Base-by-base conservation (phyloP, 2,329 filamentous ascomycete genomes). In the Aspergillus costaricaensis region DNA sequence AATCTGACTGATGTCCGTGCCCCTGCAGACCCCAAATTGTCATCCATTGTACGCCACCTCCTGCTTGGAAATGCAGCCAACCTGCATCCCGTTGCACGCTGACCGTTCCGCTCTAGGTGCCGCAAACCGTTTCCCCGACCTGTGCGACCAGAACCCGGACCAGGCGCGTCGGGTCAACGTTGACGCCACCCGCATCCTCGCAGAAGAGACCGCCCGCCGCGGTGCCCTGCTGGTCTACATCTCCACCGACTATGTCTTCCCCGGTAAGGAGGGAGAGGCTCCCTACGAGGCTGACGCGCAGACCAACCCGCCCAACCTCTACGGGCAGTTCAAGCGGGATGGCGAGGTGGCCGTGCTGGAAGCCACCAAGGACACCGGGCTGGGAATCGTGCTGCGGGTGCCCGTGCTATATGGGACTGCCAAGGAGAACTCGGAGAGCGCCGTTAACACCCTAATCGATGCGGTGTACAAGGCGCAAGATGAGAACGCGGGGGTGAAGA, bases 41-140 rank as follows among this genome's bases (percentile, higher is more conserved):
- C 48, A 85, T 96, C 38, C 92, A 96, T 74, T 94, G 91, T 92
- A 77, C 74, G 86, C 8, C 36, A 32, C 38, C 5, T 12, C 50
- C 38, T n/a, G 27, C 12, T n/a, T n/a, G n/a, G 21, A 44, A 43
- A 19, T 48, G 43, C 52, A 27, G 39, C 19, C 41, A 54, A 3
- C 21, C 41, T 61, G 47, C 50, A 48, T 41, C 25, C 27, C n/a
- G n/a, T 15, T 53, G 41, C 17, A 53, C 25, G 56, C 61, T 68
- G 52, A 67, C 62, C 27, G 14, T 38, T 27, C 44, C 25, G 41
- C 7, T 47, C 39, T 54, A 93, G 90, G 90, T 72, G 93, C 92
- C 43, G 92, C 92, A 49, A 93, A 96, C 76, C 87, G 91, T 63
- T 96, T 89, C 70, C 92, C 93, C 2, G 92, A 96, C 76, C 89